These are phyloP conservation scores for Saccharomycopsis amapae DNA, from an alignment of 805 yeast species.

Conservation along the genomic window DNA sequence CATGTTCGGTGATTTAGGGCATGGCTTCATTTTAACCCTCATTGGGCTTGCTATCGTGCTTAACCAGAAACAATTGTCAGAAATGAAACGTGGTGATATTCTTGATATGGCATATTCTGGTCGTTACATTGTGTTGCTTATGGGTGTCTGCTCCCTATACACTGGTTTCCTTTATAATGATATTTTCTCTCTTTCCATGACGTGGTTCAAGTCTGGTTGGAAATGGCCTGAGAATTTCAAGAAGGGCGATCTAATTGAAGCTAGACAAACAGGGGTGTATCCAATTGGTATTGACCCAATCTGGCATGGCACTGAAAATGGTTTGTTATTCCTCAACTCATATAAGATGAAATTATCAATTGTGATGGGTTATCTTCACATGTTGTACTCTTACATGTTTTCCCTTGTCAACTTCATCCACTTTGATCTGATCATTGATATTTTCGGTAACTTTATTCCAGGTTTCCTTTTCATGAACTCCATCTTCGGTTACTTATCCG, in stretches of 20 bases:
- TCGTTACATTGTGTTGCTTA: conserved; percentile 57
- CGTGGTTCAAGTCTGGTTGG: conserved; percentile 66
- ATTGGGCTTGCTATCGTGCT: conserved; percentile 49
- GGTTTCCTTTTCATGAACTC: conserved; percentile 70
- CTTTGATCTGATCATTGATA: conserved; percentile 55
- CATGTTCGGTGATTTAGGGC: conserved; percentile 81
- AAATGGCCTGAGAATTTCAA: conserved; percentile 50
- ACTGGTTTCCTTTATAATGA: conserved; percentile 72
- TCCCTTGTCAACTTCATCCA: conserved; percentile 56
- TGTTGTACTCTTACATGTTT: conserved; percentile 63
- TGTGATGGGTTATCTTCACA: conserved; percentile 67
- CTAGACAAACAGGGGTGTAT: conserved; percentile 44
- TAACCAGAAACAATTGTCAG: conserved; percentile 45
- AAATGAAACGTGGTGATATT: conserved; percentile 62
- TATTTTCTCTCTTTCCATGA: conserved; percentile 62
- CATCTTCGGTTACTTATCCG: conserved; percentile 62
- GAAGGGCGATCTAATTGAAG: conserved; percentile 42
- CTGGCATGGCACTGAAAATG: conserved; percentile 80
- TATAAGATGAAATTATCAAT: conserved; percentile 74
- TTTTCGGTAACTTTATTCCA: conserved; percentile 67
- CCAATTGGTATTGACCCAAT: conserved; percentile 61
- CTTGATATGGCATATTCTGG: conserved; percentile 73
- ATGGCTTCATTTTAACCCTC: conserved; percentile 55
- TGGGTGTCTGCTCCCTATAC: conserved; percentile 69
- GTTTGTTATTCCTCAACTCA: conserved; percentile 60